Evolutionary conservation across 2,329 filamentous ascomycete genomes (phyloP), one percentile per base, ranked within the genome.

Genomic region (Microthyrium microscopicum): DNA sequence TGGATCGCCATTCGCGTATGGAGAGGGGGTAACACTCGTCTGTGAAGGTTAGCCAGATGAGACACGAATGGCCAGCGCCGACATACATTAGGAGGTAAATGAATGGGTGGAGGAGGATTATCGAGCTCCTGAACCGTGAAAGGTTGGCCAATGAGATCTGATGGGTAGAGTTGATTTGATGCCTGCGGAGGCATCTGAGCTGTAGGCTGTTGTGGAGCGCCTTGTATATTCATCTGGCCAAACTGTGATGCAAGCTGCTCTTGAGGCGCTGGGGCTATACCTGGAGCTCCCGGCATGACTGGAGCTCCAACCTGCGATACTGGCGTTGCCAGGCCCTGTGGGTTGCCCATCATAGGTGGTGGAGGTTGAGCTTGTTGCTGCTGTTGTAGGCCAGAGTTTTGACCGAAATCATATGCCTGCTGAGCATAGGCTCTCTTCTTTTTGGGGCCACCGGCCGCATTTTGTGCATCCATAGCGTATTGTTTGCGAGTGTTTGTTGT

Each of bases 401-500:
- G 81, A 47, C 87, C 89, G 47, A 95, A 89, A 39, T 92, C 87
- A 56, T 92, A 98, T 29, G 87, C 87, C 56, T 91, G 80, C 37
- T 82, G 82, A 35, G 89, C 89, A 62, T 95, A 95, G 37, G 80
- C 77, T 64, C 84, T 72, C 70, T 92, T 93, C 72, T 93, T 94
- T 64, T 84, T 84, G 55, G 70, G 75, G 41, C 61, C 49, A 13
- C 44, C 66, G 29, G 31, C n/a, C n/a, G n/a, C 9, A 26, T 12
- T 9, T 26, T 9, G 9, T 9, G 22, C 12, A 26, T 26, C 9
- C 9, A 12, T 12, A 12, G 22, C 12, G 9, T 26, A 26, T 26
- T 9, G 22, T 12, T 9, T 26, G 22, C n/a, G n/a, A n/a, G n/a
- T n/a, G n/a, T n/a, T n/a, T n/a, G n/a, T n/a, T n/a, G n/a, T n/a